These are phyloP conservation scores for Volvox reticuliferus DNA, from an alignment of 139 green algal species.

Conservation along the genomic window DNA sequence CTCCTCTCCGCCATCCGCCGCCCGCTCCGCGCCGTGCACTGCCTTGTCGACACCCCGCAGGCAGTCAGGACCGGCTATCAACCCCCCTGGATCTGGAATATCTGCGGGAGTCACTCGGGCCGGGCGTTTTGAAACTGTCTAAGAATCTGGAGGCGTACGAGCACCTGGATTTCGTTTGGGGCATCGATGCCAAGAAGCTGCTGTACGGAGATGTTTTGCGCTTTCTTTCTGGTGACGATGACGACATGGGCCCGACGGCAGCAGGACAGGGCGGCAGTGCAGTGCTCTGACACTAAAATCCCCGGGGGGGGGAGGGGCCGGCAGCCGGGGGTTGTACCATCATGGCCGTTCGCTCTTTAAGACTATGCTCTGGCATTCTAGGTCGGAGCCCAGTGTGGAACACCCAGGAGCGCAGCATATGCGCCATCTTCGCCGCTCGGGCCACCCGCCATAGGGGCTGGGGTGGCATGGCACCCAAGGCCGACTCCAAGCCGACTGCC, in stretches of 20 bases:
- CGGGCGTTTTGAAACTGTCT: constrained; percentile 18
- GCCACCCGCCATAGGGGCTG: no score
- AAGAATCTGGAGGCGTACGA: constrained; percentile 18
- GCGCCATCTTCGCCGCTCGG: no score
- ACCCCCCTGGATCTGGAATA: constrained; percentile 57
- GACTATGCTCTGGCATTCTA: no score
- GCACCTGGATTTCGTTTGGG: constrained; percentile 76
- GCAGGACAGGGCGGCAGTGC: background rate
- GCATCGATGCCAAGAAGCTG: constrained; percentile 47
- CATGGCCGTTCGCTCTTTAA: no score
- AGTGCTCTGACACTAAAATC: background rate
- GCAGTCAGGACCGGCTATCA: constrained; percentile 58
- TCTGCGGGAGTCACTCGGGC: constrained; percentile 48
- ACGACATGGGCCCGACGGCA: background rate
- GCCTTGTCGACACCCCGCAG: constrained; percentile 34
- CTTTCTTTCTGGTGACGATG: constrained; percentile 7
- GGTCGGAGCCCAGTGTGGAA: no score
- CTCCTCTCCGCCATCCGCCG: background rate
- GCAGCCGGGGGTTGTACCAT: no score
- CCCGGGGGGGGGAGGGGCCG: no score
- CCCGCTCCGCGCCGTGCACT: no score
- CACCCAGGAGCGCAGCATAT: no score
- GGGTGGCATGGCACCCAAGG: no score
- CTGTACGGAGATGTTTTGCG: constrained; percentile 56
- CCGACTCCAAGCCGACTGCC: no score